Evolutionary conservation across 495 filamentous ascomycete genomes (phyloP).

Genomic region (Baudoinia panamericana): DNA sequence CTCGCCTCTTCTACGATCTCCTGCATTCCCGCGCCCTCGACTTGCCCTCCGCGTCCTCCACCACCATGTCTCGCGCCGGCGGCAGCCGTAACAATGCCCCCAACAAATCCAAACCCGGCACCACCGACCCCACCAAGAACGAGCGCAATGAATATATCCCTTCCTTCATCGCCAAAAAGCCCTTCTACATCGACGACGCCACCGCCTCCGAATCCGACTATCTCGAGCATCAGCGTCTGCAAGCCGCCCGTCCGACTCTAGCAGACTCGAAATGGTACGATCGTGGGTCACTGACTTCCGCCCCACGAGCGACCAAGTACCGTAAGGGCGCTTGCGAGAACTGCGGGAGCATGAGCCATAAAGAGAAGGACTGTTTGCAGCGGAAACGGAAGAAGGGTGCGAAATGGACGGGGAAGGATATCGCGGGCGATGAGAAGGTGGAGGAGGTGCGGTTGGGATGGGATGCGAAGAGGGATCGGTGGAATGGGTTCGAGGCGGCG

Average conservation of each 20-base stretch:
- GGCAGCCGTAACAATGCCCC: slow-evolving; percentile 14
- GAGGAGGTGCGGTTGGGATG: slow-evolving; percentile 77
- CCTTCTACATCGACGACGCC: slow-evolving; percentile 77
- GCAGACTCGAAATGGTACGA: slow-evolving; percentile 80
- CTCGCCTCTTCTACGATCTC: too few relatives aligned
- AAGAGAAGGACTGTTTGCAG: slow-evolving; percentile 82
- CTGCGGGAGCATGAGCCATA: slow-evolving; percentile 93
- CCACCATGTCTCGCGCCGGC: slow-evolving; percentile 4
- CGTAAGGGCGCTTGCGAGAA: slow-evolving; percentile 97
- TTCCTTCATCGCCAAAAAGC: slow-evolving; percentile 92
- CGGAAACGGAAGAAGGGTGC: slow-evolving; percentile 83
- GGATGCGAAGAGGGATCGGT: slow-evolving; percentile 97
- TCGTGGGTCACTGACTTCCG: slow-evolving; percentile 50
- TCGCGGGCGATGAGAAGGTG: slow-evolving; percentile 81
- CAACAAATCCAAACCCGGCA: slow-evolving; percentile 6
- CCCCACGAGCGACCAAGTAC: slow-evolving; percentile 83
- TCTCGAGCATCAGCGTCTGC: slow-evolving; percentile 90
- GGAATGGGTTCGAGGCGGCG: slow-evolving; percentile 88
- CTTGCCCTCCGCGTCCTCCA: too few relatives aligned
- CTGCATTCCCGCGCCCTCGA: too few relatives aligned
- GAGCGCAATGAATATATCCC: slow-evolving; percentile 91
- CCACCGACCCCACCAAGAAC: slow-evolving; percentile 20
- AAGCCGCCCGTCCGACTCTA: slow-evolving; percentile 43
- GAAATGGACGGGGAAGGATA: slow-evolving; percentile 83
- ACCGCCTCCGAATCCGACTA: slow-evolving; percentile 70